A percentile compares a stretch with the other conserved stretches of the same genome.
These are phyloP conservation scores for Passiflora organensis DNA, from an alignment of 345 rosid species.

Conservation along the genomic window DNA sequence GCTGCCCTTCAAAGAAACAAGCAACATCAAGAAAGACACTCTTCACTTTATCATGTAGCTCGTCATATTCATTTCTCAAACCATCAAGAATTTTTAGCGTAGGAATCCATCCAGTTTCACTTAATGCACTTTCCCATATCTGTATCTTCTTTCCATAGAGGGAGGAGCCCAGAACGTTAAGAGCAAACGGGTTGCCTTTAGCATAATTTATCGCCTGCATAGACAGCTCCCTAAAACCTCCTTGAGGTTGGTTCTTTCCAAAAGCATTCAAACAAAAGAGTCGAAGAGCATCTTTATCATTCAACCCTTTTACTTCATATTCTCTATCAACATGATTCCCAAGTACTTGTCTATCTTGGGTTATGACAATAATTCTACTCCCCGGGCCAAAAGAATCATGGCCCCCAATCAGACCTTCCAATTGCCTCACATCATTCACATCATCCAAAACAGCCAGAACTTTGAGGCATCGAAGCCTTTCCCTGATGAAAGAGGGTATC, in stretches of 20 bases:
- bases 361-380: too few species aligned
- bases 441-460: too few species aligned
- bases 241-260: background rate
- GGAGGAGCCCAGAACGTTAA: too few species aligned
- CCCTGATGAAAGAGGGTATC: too few species aligned
- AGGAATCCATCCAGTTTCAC: too few species aligned
- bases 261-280: slow-evolving; percentile 10
- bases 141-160: too few species aligned
- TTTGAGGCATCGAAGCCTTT: too few species aligned
- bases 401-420: background rate
- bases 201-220: background rate
- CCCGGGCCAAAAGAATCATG: background rate
- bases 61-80: background rate
- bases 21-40: slow-evolving; percentile 5
- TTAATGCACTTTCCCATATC: too few species aligned
- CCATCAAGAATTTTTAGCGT: too few species aligned
- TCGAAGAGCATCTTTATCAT: too few species aligned
- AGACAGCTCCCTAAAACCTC: background rate
- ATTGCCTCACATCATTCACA: background rate
- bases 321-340: background rate
- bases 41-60: background rate
- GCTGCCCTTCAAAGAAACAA: too few species aligned
- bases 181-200: too few species aligned
- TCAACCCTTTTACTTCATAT: background rate
- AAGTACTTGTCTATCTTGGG: slow-evolving; percentile 2